Base-by-base conservation (phyloP, 2,329 filamentous ascomycete species). In the Coniochaeta sp. region DNA sequence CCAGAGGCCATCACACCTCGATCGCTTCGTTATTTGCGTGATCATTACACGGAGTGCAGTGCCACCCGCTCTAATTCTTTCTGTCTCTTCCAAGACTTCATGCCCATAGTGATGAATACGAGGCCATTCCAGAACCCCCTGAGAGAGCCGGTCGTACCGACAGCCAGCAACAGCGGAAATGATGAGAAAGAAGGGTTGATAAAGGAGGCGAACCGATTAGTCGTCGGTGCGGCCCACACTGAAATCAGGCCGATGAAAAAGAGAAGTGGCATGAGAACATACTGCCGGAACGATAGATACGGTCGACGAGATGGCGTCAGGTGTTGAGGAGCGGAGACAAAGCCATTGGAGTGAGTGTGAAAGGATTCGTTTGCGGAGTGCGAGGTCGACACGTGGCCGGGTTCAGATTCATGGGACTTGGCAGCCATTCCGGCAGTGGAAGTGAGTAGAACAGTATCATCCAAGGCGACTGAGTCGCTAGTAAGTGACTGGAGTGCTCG, bases 61-160 rank as follows among this genome's bases (percentile, higher is more conserved):
- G 47, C 47, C 22, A 26, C 47, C 47, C 28, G 22, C 22, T 52
- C 47, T n/a, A 52, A 28, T 4, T 52, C 3, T 30, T 26, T 52
- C 12, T 30, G 47, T 30, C 47, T 52, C 22, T 52, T 52, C 47
- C 47, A 56, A 34, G 61, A 58, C 58, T 72, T 75, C 59, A 77
- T 75, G 0, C 71, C 72, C 26, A 75, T 68, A 1, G 69, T 67
- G 5, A 75, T 61, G 58, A 74, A 75, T 1, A 76, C 71, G 16
- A 75, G 63, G 0, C 72, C 71, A 59, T 74, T 74, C 72, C 72
- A 74, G 58, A 74, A 74, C 9, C 72, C 72, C 1, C 72, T 65
- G 34, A 75, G 62, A 0, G 72, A 74, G 1, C 72, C 72, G 10
- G 72, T 69, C 1, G 67, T 63, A 24, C 70, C 72, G 17, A 74